Evolutionary conservation across 169 alveolate genomes (phyloP).

Genomic region (Blepharisma undulans): DNA sequence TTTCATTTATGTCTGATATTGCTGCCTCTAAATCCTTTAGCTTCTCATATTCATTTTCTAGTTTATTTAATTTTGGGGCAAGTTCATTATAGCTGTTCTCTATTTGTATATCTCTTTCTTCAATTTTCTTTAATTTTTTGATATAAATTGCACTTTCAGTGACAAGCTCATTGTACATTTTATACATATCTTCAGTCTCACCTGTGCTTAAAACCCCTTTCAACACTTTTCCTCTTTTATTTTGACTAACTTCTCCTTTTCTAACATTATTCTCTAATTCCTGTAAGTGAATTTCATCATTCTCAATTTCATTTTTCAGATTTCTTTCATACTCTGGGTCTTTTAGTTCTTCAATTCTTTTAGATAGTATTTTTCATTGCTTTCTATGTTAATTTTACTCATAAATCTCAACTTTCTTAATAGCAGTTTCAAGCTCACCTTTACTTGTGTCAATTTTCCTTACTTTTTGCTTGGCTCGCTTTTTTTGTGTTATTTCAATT

Average conservation of each 20-base stretch:
- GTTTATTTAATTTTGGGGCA: neutral
- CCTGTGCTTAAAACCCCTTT: neutral
- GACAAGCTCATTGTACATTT: neutral
- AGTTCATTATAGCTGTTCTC: neutral
- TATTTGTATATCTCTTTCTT: neutral
- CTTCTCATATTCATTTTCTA: neutral
- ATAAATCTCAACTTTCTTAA: neutral
- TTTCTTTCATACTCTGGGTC: constrained; percentile 5
- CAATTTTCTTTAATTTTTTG: neutral
- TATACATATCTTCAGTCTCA: neutral
- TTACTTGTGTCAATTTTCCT: neutral
- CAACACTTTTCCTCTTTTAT: neutral
- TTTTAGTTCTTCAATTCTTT: neutral
- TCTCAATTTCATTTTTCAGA: neutral
- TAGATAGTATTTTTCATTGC: neutral
- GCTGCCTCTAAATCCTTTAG: neutral
- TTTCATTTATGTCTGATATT: neutral
- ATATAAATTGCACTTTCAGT: constrained; percentile 2
- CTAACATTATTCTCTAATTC: neutral
- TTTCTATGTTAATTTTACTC: neutral
- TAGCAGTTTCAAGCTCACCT: neutral
- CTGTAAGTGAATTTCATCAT: neutral
- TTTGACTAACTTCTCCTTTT: constrained; percentile 12
- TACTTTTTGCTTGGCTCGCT: neutral
- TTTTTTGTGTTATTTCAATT: neutral